Evolutionary conservation across 768 basidiomycete species (phyloP), one percentile per base, ranked within the genome.

Genomic region (Neoboletus subvelutipes): DNA sequence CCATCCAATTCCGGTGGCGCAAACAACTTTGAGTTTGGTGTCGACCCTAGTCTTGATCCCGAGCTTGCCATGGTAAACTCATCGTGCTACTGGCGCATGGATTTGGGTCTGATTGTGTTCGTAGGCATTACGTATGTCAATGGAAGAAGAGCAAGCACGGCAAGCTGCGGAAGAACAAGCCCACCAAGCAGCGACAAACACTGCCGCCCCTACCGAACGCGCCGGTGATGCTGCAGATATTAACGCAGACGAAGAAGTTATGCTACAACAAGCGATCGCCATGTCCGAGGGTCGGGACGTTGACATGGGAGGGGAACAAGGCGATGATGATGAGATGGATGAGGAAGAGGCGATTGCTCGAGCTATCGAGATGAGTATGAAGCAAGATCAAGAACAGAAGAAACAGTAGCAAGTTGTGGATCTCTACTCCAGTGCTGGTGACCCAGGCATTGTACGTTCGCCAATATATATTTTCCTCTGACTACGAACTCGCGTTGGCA

Each of bases 321-420:
- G 77, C 37, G 82, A 82, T 1, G 91, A 88, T 4, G 91, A 89
- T 5, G 86, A 85, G 51, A 77, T 86, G 66, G 83, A 83, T 57
- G 92, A 95, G 66, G 95, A 97, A 62, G 94, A 87, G 52, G 94
- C 88, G 33, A 98, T 98, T 68, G 85, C 87, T 45, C 78, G 84
- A 45, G 97, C 96, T 15, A 98, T 97, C 63, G 86, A 85, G 71
- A 92, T 96, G 92, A 96, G 94, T 68, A 88, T 96, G 90, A 81
- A 86, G 67, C 78, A 78, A 47, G 78, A 82, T 57, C 78, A 83
- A 57, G 71, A 76, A 61, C 76, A 81, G 65, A 73, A 74, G 28
- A 73, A 71, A 48, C 63, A 70, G 67, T 67, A 62, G 54, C 34
- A 56, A 29, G 12, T 50, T 24, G 13, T 46, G 1, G 13, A 45